These are phyloP conservation scores for Coix lacrymajobi DNA, from an alignment of 176 grass and related monocot species.

Conservation along the genomic window DNA sequence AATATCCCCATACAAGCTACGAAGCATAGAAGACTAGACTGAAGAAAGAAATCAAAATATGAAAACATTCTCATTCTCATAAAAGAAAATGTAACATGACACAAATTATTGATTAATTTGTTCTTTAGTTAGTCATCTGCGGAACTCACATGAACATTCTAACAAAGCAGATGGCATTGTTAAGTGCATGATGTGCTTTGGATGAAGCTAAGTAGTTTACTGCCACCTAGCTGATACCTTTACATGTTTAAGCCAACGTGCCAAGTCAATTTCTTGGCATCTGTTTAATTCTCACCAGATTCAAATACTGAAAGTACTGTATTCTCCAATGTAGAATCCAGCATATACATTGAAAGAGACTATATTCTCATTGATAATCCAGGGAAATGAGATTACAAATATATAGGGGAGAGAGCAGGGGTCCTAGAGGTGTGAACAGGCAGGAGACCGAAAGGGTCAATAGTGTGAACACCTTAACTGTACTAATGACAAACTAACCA, in stretches of 20 bases:
- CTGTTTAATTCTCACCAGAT: not conserved
- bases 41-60: conserved; percentile 2
- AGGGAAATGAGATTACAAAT: no score
- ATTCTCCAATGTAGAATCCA: not conserved
- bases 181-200: not conserved
- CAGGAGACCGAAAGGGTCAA: no score
- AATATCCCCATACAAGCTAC: not conserved
- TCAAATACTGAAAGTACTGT: not conserved
- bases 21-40: not conserved
- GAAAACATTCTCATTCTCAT: not conserved
- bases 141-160: not conserved
- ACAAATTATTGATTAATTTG: not conserved
- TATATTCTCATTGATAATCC: no score
- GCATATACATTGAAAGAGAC: no score
- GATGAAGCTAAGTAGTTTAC: conserved; percentile 4
- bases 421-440: no score
- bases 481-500: no score
- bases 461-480: no score
- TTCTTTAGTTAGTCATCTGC: not conserved
- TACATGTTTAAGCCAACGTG: not conserved
- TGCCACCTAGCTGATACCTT: not conserved
- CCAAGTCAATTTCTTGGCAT: not conserved
- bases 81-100: conserved; percentile 23
- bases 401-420: no score
- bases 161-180: not conserved